Evolutionary conservation across 192 early-diverging fungal species (phyloP).

Genomic region (Podila clonocystis): DNA sequence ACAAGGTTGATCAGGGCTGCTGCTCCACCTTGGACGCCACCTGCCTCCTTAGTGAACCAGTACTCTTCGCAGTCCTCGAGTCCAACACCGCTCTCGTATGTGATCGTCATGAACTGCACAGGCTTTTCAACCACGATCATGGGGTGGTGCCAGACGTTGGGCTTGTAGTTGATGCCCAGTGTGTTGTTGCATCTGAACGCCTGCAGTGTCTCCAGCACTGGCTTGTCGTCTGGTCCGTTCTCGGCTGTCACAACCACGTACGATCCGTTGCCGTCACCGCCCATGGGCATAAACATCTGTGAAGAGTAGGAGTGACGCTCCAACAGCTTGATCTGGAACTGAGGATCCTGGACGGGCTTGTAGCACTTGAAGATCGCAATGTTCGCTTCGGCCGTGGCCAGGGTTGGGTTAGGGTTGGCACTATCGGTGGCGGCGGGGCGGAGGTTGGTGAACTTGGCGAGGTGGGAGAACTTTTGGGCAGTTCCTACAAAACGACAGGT

Average conservation of each 20-base stretch:
- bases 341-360: slow-evolving; percentile 55
- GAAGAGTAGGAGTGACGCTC: slow-evolving; percentile 90
- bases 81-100: slow-evolving; percentile 78
- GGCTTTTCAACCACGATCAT: slow-evolving; percentile 73
- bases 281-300: slow-evolving; percentile 91
- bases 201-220: slow-evolving; percentile 75
- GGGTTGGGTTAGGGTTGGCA: slow-evolving; percentile 62
- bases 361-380: slow-evolving; percentile 52
- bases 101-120: slow-evolving; percentile 57
- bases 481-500: slow-evolving; percentile 55
- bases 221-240: slow-evolving; percentile 67
- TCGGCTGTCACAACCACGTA: slow-evolving; percentile 49
- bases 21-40: slow-evolving; percentile 33
- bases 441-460: slow-evolving; percentile 70
- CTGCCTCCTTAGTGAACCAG: slow-evolving; percentile 46
- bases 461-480: slow-evolving; percentile 77
- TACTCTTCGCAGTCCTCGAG: slow-evolving; percentile 84
- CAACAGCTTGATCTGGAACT: slow-evolving; percentile 76
- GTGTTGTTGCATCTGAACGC: slow-evolving; percentile 77
- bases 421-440: slow-evolving; percentile 46
- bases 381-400: slow-evolving; percentile 62
- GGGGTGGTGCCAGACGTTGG: slow-evolving; percentile 93
- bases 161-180: slow-evolving; percentile 85
- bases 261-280: slow-evolving; percentile 51
- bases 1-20: slow-evolving; percentile 38